phyloP scores from a whole-genome alignment of 768 basidiomycete species.

The Boletus barrowsii region DNA sequence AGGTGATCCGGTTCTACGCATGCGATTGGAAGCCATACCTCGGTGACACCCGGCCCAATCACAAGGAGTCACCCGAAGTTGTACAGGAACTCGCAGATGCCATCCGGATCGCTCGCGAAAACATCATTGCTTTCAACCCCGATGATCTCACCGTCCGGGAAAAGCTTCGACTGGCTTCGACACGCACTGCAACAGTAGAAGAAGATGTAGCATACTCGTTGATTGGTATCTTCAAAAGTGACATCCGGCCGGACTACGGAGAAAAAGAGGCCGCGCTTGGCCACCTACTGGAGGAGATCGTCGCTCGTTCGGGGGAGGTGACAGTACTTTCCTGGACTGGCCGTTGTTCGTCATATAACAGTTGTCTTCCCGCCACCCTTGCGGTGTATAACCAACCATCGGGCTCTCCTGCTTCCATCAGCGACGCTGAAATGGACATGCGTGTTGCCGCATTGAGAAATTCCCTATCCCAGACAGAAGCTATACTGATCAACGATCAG shows the following conservation, averaged over 20 bases:
- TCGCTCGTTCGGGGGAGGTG: neutral
- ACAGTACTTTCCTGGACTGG: conserved; percentile 6
- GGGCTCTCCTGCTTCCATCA: neutral
- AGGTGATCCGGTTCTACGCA: conserved; percentile 9
- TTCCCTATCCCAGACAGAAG: neutral
- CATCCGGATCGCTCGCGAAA: neutral
- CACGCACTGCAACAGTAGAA: neutral
- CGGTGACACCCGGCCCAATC: neutral
- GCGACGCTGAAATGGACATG: neutral
- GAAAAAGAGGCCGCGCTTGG: conserved; percentile 2
- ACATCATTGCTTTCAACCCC: conserved; percentile 1
- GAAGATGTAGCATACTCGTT: conserved; percentile 7
- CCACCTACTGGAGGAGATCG: conserved; percentile 7
- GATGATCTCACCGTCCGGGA: conserved; percentile 2
- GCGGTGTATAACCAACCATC: neutral
- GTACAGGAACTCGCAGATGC: conserved; percentile 9
- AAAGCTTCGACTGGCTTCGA: conserved; percentile 8
- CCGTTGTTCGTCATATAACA: conserved; percentile 2
- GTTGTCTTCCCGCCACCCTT: conserved; percentile 6
- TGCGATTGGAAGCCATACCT: conserved; percentile 11
- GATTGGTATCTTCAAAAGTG: conserved; percentile 1
- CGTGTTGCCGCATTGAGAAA: neutral
- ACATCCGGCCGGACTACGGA: conserved; percentile 6
- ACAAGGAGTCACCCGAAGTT: conserved; percentile 9
- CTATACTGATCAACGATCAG: neutral